These are phyloP conservation scores for Cardamine occulta DNA, from an alignment of 345 rosid genomes.

Conservation along the genomic window DNA sequence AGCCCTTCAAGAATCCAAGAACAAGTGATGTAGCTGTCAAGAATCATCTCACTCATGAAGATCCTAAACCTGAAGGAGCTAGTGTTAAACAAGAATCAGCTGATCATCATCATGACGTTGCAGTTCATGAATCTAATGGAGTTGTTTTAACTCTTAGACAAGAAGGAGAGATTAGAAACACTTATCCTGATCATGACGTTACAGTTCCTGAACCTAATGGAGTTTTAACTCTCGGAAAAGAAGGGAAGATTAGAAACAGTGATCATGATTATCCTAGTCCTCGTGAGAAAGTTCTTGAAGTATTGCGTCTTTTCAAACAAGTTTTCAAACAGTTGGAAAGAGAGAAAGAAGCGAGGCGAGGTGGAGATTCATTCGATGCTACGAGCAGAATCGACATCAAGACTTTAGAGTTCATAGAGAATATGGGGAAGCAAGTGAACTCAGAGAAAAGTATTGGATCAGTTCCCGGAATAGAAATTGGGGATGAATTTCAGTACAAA, in stretches of 20 bases:
- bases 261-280: background rate
- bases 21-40: background rate
- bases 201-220: background rate
- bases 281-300: constrained; percentile 61
- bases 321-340: constrained; percentile 60
- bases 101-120: background rate
- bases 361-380: constrained; percentile 27
- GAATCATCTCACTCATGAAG: background rate
- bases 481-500: constrained; percentile 83
- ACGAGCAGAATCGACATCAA: constrained; percentile 58
- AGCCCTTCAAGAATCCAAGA: constrained; percentile 1
- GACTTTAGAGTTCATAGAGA: constrained; percentile 57
- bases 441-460: constrained; percentile 56
- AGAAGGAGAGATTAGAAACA: background rate
- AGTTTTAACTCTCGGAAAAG: background rate
- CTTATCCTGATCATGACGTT: background rate
- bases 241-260: background rate
- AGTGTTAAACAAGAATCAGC: background rate
- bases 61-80: background rate
- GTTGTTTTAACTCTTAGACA: background rate
- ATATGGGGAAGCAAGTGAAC: constrained; percentile 51
- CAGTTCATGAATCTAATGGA: background rate
- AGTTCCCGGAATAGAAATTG: constrained; percentile 80
- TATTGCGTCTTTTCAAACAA: constrained; percentile 59
- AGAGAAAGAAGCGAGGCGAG: constrained; percentile 59